Evolutionary conservation across 1,139 yeast species (phyloP).

Genomic region (Diutina sp.): DNA sequence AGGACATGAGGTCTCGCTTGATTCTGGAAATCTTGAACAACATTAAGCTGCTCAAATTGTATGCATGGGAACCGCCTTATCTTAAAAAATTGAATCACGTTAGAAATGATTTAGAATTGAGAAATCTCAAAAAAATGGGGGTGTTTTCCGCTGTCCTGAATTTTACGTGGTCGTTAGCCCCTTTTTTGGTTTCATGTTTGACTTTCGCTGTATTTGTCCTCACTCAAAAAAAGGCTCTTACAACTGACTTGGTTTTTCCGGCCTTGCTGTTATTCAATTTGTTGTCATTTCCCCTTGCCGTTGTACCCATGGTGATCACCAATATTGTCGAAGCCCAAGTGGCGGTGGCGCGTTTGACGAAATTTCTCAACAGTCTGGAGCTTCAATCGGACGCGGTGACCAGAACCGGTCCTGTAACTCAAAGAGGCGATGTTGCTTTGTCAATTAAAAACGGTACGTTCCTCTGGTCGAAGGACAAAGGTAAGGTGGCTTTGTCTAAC

Average conservation of each 20-base stretch:
- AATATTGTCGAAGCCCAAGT: slow-evolving; percentile 84
- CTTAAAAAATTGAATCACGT: slow-evolving; percentile 59
- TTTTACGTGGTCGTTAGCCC: slow-evolving; percentile 80
- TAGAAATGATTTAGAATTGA: slow-evolving; percentile 81
- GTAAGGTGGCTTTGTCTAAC: slow-evolving; percentile 63
- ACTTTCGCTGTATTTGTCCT: slow-evolving; percentile 79
- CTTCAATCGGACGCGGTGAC: slow-evolving; percentile 70
- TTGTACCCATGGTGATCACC: slow-evolving; percentile 83
- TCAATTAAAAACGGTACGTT: slow-evolving; percentile 65
- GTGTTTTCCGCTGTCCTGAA: slow-evolving; percentile 58
- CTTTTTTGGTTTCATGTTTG: slow-evolving; percentile 81
- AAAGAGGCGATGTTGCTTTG: slow-evolving; percentile 59
- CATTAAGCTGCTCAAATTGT: slow-evolving; percentile 81
- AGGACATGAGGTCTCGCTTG: slow-evolving; percentile 37
- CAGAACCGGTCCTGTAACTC: slow-evolving; percentile 17
- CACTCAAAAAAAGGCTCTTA: slow-evolving; percentile 50
- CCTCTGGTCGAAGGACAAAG: slow-evolving; percentile 76
- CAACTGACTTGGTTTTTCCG: slow-evolving; percentile 92
- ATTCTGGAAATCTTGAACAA: slow-evolving; percentile 84
- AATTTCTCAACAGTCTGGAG: slow-evolving; percentile 66
- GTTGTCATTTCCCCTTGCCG: slow-evolving; percentile 85
- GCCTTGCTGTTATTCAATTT: slow-evolving; percentile 80
- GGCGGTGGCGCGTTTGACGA: slow-evolving; percentile 63
- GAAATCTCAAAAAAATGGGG: slow-evolving; percentile 68
- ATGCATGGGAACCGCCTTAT: slow-evolving; percentile 93